These are phyloP conservation scores for Pyronema omphalodes DNA, from an alignment of 495 filamentous ascomycete species.

Conservation along the genomic window DNA sequence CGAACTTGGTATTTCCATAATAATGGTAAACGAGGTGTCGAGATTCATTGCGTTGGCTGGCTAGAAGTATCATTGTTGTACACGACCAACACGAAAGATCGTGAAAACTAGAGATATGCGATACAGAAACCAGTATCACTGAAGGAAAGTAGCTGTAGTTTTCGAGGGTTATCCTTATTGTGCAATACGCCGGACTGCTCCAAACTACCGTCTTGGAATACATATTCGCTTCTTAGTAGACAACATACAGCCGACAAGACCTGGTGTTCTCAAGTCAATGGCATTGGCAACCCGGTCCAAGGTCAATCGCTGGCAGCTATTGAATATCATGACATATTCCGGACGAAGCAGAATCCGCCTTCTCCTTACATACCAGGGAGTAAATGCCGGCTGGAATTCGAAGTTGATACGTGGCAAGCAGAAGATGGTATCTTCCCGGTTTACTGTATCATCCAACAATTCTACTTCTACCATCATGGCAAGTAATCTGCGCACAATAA, in stretches of 20 bases:
- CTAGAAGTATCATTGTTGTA: no score
- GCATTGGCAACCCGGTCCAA: slow-evolving; percentile 2
- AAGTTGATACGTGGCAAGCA: slow-evolving; percentile 5
- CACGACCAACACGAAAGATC: no score
- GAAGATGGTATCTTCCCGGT: not conserved
- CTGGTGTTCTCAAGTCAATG: not conserved
- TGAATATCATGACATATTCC: slow-evolving; percentile 5
- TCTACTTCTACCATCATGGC: not conserved
- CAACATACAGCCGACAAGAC: slow-evolving; percentile 3
- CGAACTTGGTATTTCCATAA: no score
- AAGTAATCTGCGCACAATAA: not conserved
- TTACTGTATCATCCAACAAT: not conserved
- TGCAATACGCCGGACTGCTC: no score
- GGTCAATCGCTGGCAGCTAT: slow-evolving; percentile 7
- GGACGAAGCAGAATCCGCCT: slow-evolving; percentile 4
- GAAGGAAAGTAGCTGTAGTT: no score
- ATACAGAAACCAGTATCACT: no score
- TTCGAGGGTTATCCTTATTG: no score
- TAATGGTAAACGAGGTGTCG: no score
- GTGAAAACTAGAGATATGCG: no score
- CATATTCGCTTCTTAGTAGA: no score
- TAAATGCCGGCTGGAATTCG: slow-evolving; percentile 1
- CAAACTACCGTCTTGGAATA: no score
- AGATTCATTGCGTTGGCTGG: no score
- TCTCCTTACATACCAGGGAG: slow-evolving; percentile 1